Conservation (phyloP, 768 basidiomycete genomes). For the Leccinum rimulosum region DNA sequence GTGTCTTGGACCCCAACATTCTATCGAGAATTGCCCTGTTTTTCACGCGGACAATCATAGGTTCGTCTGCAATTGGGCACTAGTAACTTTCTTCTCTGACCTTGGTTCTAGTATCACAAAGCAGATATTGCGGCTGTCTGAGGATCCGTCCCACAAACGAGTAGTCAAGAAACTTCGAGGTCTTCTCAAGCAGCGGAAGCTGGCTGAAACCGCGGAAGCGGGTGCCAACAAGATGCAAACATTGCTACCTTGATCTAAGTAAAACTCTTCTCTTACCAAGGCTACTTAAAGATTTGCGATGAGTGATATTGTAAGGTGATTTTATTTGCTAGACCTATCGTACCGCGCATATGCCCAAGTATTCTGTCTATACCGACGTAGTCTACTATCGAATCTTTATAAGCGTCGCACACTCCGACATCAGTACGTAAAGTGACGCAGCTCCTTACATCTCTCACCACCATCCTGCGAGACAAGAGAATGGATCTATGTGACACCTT, state of each 20-base stretch:
- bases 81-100: slow-evolving; percentile 4
- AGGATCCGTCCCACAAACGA: slow-evolving; percentile 34
- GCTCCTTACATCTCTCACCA: slow-evolving; percentile 27
- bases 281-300: slow-evolving; percentile 1
- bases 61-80: slow-evolving; percentile 33
- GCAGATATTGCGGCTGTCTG: slow-evolving; percentile 45
- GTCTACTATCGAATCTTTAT: background rate
- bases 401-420: slow-evolving; percentile 16
- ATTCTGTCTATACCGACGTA: background rate
- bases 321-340: slow-evolving; percentile 8
- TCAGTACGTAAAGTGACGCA: slow-evolving; percentile 24
- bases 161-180: slow-evolving; percentile 39
- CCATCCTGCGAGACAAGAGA: slow-evolving; percentile 14
- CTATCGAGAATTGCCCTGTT: slow-evolving; percentile 54
- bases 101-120: slow-evolving; percentile 36
- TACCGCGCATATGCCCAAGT: slow-evolving; percentile 7
- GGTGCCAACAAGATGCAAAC: slow-evolving; percentile 4
- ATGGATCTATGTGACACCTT: too few species aligned
- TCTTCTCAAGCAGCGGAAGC: slow-evolving; percentile 37
- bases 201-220: slow-evolving; percentile 6
- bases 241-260: background rate
- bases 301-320: slow-evolving; percentile 13
- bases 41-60: slow-evolving; percentile 51
- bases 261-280: background rate
- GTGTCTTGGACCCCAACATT: slow-evolving; percentile 46